Evolutionary conservation across 225 moss, liverwort and hornwort species (phyloP), one percentile per base, ranked within the genome.

Genomic region (Bryum argenteum): DNA sequence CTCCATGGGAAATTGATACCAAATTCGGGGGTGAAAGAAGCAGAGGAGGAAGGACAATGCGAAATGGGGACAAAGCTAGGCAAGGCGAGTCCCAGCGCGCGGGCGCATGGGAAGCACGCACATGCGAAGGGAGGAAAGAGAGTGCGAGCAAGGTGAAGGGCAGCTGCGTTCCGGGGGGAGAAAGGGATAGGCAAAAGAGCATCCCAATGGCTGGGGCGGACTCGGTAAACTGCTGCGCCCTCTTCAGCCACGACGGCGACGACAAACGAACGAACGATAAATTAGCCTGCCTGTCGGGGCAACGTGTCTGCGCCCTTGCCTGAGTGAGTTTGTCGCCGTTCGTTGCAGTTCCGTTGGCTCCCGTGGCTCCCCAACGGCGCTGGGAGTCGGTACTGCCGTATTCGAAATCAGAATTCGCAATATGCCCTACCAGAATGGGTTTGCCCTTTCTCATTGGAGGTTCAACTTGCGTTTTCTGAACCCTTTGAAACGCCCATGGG

Each of bases 51-150:
- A 13, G 51, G 28, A n/a, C 18, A n/a, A 28, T 33, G 66, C 26
- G 28, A 51, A 14, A 16, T 1, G 8, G 48, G 0, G 17, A 48
- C 48, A 11, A 1, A 11, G 24, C 9, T 33, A 54, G 11, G 24
- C 43, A 44, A n/a, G 53, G 42, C 17, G 56, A 8, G 58, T 69
- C 69, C 69, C 41, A 43, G 58, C 69, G 23, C 69, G 24, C 43
- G 24, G 44, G 58, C 58, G 69, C 69, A 69, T 44, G 69, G 57
- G n/a, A 42, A 24, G 41, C 69, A 44, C 45, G 17, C n/a, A 51
- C 9, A 10, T 26, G 44, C n/a, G 57, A 16, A 9, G 43, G 17
- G 11, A n/a, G 8, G 44, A 70, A 58, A 44, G 26, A 28, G 13
- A 44, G 10, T 12, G 69, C 58, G 18, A 24, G 58, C 33, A 60